These are phyloP conservation scores for Colletotrichum destructivum DNA, from an alignment of 2,329 filamentous ascomycete genomes.

Conservation along the genomic window DNA sequence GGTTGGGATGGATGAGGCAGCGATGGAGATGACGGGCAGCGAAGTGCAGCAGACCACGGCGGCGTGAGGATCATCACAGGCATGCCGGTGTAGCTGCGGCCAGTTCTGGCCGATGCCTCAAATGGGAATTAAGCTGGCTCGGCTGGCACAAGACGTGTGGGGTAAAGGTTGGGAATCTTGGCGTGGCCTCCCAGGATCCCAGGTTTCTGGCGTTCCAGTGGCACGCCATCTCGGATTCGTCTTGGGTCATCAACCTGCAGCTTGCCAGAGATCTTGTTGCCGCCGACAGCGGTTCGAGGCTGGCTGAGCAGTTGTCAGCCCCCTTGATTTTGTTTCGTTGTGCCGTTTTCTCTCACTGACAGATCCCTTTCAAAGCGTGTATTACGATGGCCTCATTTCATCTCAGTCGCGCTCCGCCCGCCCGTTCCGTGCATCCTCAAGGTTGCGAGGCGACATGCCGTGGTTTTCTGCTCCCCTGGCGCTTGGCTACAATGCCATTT, in stretches of 20 bases:
- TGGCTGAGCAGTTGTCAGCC: background rate
- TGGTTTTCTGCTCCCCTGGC: constrained; percentile 27
- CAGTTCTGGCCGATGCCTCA: constrained; percentile 37
- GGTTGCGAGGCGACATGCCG: constrained; percentile 27
- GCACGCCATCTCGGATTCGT: constrained; percentile 41
- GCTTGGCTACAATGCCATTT: constrained; percentile 28
- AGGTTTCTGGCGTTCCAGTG: constrained; percentile 35
- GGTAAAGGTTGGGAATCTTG: constrained; percentile 42
- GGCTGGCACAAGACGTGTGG: constrained; percentile 40
- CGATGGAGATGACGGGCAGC: constrained; percentile 7
- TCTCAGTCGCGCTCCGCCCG: constrained; percentile 26
- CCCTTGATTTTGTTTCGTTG: background rate
- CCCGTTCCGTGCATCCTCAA: constrained; percentile 25
- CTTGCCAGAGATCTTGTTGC: constrained; percentile 2
- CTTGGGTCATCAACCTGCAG: constrained; percentile 33
- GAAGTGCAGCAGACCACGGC: constrained; percentile 30
- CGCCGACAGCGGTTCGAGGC: background rate
- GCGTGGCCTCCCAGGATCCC: constrained; percentile 34
- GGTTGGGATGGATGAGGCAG: constrained; percentile 1
- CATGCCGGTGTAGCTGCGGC: constrained; percentile 35
- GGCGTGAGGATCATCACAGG: constrained; percentile 40
- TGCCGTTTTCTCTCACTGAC: constrained; percentile 5
- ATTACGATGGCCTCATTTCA: constrained; percentile 40
- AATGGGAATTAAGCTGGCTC: constrained; percentile 41
- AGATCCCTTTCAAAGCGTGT: background rate